Evolutionary conservation across 2,329 filamentous ascomycete genomes (phyloP), one percentile per base, ranked within the genome.

Genomic region (Fusarium sublunatum): DNA sequence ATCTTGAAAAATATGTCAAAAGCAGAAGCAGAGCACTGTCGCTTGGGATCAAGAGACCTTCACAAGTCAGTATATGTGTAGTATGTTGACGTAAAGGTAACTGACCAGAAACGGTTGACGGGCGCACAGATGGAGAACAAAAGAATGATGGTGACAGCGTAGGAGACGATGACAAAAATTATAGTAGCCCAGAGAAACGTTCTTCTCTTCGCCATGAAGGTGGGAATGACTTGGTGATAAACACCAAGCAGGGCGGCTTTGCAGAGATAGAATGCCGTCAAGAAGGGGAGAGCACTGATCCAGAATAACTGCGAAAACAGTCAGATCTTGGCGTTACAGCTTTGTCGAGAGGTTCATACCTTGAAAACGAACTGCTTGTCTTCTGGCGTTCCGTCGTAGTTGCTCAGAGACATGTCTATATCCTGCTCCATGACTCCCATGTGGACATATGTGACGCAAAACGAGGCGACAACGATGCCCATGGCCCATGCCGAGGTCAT

Each of bases 241-340:
- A 66, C 55, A 6, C 51, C 24, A 13, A 66, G 48, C 1, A 66
- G 8, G 4, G 64, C 58, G 3, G 62, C 58, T 19, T 66, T 66
- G 26, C 58, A 60, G 6, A 61, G 26, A 8, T 66, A 66, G 7
- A 64, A 64, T 2, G 62, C 38, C 9, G 42, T 40, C 2, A 60
- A 39, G 11, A 66, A 66, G 2, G 62, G 62, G 7, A 66, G 26
- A n/a, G 35, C 31, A 12, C 41, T 50, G 12, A 64, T 36, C 62
- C 62, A 66, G 8, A 56, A 32, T 6, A 66, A 1, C 63, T 65
- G 8, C 7, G 0, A 2, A 2, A 1, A 4, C 4, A 4, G 31
- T 48, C 4, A 50, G 12, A 11, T 5, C 6, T 10, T 5, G 2
- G 19, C 19, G 19, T 19, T 19, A 19, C 19, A 19, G 19, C 19